Conservation (phyloP, 495 filamentous ascomycete species). For the Talaromyces ruber region DNA sequence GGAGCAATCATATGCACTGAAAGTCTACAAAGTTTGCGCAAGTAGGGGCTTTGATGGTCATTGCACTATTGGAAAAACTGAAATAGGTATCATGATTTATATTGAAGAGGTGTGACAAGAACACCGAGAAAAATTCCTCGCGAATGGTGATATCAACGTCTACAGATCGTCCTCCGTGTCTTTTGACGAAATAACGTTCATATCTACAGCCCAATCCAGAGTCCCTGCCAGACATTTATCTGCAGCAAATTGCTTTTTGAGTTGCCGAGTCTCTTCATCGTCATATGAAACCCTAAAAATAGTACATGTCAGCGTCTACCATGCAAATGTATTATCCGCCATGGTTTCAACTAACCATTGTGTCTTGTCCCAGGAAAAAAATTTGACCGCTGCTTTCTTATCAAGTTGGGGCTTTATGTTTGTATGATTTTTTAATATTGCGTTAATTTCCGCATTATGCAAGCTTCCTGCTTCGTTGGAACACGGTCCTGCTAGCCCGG, state of each 20-base stretch:
- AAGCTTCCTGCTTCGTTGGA: conserved; percentile 17
- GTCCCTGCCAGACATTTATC: conserved; percentile 27
- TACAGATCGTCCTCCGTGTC: neutral
- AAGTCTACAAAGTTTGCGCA: neutral
- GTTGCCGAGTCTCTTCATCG: conserved; percentile 26
- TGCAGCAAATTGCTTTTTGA: conserved; percentile 31
- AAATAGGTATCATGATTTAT: neutral
- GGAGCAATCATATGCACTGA: neutral
- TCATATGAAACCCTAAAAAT: conserved; percentile 30
- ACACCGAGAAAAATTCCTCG: neutral
- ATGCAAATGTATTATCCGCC: conserved; percentile 8
- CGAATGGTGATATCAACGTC: neutral
- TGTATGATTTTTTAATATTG: conserved; percentile 12
- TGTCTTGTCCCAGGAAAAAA: conserved; percentile 23
- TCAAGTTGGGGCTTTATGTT: conserved; percentile 14
- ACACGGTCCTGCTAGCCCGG: conserved; percentile 16
- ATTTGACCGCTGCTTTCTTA: conserved; percentile 16
- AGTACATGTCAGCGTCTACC: neutral
- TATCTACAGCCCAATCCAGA: conserved; percentile 28
- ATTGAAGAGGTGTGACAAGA: neutral
- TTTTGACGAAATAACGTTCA: neutral
- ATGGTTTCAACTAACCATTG: neutral
- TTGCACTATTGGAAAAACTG: neutral
- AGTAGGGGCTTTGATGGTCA: neutral
- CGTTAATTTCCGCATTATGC: conserved; percentile 17